Conservation (phyloP, 108 stramenopile species). For the Asterionellopsis glacialis region DNA sequence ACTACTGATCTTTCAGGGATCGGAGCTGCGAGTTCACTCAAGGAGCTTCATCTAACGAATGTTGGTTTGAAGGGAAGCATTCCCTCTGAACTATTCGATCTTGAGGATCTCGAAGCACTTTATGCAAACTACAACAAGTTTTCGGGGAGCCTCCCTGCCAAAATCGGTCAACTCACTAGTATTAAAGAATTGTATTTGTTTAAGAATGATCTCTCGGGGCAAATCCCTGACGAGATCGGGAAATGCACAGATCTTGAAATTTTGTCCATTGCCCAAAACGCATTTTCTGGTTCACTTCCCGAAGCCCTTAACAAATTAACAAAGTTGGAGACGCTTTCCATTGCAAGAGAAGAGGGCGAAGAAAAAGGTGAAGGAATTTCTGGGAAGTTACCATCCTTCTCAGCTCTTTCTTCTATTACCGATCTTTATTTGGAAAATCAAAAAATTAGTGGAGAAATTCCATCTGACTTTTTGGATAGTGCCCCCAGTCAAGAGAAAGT, state of each 20-base stretch:
- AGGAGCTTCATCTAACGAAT: constrained; percentile 43
- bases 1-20: constrained; percentile 15
- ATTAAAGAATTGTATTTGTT: constrained; percentile 5
- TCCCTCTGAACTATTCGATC: constrained; percentile 36
- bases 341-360: constrained; percentile 7
- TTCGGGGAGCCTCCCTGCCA: constrained; percentile 12
- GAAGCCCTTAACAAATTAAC: constrained; percentile 7
- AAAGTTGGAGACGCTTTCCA: neutral
- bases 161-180: constrained; percentile 7
- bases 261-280: constrained; percentile 46
- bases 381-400: constrained; percentile 31
- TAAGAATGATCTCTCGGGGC: constrained; percentile 41
- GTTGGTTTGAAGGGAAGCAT: constrained; percentile 43
- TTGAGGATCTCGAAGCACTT: constrained; percentile 52
- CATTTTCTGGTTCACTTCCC: constrained; percentile 35
- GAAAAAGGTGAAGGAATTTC: constrained; percentile 24
- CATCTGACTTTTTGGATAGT: constrained; percentile 21
- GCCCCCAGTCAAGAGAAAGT: constrained; percentile 15
- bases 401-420: constrained; percentile 13
- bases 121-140: constrained; percentile 29
- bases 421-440: constrained; percentile 32
- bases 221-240: constrained; percentile 49
- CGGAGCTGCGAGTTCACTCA: constrained; percentile 32
- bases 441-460: constrained; percentile 28
- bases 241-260: constrained; percentile 34